Evolutionary conservation across 495 filamentous ascomycete species (phyloP), one percentile per base, ranked within the genome.

Genomic region (Chaetomium cochliodes): DNA sequence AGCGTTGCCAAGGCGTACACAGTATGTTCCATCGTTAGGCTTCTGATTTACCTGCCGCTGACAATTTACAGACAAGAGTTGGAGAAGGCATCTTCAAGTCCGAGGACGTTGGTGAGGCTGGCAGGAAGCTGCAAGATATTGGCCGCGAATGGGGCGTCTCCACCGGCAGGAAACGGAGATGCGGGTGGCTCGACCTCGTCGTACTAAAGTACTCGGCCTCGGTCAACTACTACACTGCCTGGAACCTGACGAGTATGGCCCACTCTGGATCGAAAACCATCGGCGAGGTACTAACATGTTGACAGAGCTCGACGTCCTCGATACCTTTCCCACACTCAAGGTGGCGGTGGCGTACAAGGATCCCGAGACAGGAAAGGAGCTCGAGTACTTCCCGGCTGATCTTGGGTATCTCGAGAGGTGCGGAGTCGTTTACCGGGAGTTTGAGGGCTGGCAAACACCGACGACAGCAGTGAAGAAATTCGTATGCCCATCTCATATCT

Each of bases 121-220:
- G 78, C 50, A 69, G 39, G 16, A 79, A 80, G 58, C 76, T 84
- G 8, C 80, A 84, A 65, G 65, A 79, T 26, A 76, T 82, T 68
- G 81, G 66, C 37, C 66, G 75, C 64, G 77, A 87, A 87, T 73
- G 92, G 92, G 64, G 90, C 90, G 41, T 96, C 88, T 50, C 69
- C 42, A 96, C 92, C 25, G 92, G 93, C 63, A 86, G 93, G 59
- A 85, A 79, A 67, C 87, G 93, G 23, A 85, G 92, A 52, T 96
- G 92, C 72, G 93, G 92, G 30, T 96, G 90, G 92, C 83, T 96
- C 46, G 92, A 97, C 72, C 83, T 97, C 8, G 88, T 93, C n/a
- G 80, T 94, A n/a, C 75, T 90, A 62, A 88, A 90, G 69, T 92
- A 92, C 81, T 90, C 85, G 47, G 78, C 82, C 39, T 76, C 80